Evolutionary conservation across 108 stramenopile species (phyloP), one percentile per base, ranked within the genome.

Genomic region (Epipyxis sp.): DNA sequence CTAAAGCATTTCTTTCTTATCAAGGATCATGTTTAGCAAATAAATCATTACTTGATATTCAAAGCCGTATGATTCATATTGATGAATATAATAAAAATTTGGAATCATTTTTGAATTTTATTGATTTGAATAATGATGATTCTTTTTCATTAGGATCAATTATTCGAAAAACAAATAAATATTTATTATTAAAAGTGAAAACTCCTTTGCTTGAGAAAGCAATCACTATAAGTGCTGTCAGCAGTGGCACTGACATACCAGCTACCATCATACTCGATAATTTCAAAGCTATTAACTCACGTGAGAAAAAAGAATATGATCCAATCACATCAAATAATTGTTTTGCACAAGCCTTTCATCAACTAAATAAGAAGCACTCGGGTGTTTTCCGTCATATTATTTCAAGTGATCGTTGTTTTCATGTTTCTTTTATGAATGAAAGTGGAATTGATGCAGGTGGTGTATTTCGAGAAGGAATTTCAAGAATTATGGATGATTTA

Each of bases 381-480:
- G 43, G 57, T 77, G 16, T 86, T 41, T 79, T 85, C 45, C 84
- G 87, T 1, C 74, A 45, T 80, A n/a, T n/a, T n/a, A n/a, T n/a
- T n/a, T 83, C 83, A 54, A 85, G 84, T 0, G 87, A 86, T 25
- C 80, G 87, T 32, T 85, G 84, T n/a, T 88, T 79, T 40, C 44
- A 77, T 68, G 77, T 87, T 13, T 79, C 25, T 42, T 87, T 87
- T 45, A 78, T 68, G 40, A 86, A 83, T 27, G 87, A 88, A 69
- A 41, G 69, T 41, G 87, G 87, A n/a, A 83, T 83, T 3, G 87
- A 88, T 67, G 85, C 85, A 6, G 87, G 87, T 1, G 87, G 87
- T 29, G 86, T 88, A n/a, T 88, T 84, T 59, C 81, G 87, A 44
- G 87, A 88, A 44, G 87, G 84, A 40, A 82, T 88, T 58, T 69